phyloP scores from a whole-genome alignment of 768 basidiomycete genomes.

The Boletus subcaerulescens region DNA sequence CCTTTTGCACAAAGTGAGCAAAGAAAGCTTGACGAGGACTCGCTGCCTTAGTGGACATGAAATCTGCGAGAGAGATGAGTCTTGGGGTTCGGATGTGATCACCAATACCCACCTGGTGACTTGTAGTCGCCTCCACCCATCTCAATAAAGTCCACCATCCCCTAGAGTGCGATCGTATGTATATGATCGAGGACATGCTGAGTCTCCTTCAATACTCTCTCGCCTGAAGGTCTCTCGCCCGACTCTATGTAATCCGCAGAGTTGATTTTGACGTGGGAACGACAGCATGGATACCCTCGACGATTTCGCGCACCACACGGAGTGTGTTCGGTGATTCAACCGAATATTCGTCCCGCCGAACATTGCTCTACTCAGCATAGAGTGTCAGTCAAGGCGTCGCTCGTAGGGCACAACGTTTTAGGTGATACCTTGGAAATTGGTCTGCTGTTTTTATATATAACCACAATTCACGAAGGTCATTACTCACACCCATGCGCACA shows the following conservation, averaged over 20 bases:
- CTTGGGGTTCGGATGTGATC: background rate
- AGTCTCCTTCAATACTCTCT: constrained; percentile 28
- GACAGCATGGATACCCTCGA: constrained; percentile 50
- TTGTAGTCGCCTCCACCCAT: constrained; percentile 88
- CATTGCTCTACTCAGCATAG: constrained; percentile 41
- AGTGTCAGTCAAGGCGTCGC: constrained; percentile 19
- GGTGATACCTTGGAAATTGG: constrained; percentile 62
- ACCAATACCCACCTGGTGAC: constrained; percentile 51
- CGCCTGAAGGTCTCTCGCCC: constrained; percentile 26
- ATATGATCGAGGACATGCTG: constrained; percentile 59
- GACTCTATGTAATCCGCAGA: constrained; percentile 64
- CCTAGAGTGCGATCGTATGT: constrained; percentile 58
- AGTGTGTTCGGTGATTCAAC: constrained; percentile 41
- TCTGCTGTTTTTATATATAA: constrained; percentile 42
- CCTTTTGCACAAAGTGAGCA: constrained; percentile 58
- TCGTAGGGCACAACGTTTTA: background rate
- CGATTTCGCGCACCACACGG: constrained; percentile 55
- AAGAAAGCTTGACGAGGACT: constrained; percentile 69
- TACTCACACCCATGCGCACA: constrained; percentile 81
- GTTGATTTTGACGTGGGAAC: constrained; percentile 72
- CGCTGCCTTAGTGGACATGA: constrained; percentile 31
- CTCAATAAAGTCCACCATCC: constrained; percentile 77
- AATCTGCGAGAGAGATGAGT: constrained; percentile 38
- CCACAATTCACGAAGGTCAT: background rate
- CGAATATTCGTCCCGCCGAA: constrained; percentile 63